These are phyloP conservation scores for Prunella vulgaris DNA, from an alignment of 257 asterid species.

Conservation along the genomic window DNA sequence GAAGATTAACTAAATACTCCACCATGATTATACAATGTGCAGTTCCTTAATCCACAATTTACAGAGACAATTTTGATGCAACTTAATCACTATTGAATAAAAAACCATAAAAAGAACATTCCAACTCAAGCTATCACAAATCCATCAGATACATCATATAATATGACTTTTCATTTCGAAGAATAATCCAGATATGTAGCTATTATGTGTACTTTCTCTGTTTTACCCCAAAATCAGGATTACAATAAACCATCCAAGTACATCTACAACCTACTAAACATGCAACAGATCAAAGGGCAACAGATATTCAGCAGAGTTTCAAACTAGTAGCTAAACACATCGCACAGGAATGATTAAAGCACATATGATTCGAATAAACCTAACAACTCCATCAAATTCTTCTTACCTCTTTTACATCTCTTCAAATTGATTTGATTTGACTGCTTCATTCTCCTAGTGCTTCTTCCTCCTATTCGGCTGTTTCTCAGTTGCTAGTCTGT, in stretches of 20 bases:
- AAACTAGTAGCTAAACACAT: neutral
- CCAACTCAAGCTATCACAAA: neutral
- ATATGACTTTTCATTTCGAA: neutral
- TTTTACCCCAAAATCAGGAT: neutral
- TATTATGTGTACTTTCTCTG: neutral
- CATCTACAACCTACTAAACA: neutral
- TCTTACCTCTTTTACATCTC: conserved; percentile 22
- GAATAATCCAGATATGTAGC: neutral
- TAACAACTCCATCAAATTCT: neutral
- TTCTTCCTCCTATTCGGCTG: conserved; percentile 61
- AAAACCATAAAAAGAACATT: neutral
- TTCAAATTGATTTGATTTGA: conserved; percentile 1
- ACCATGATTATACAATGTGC: neutral
- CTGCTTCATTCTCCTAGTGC: conserved; percentile 31
- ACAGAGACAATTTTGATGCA: neutral
- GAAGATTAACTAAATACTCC: neutral
- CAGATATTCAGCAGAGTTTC: neutral
- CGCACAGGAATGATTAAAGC: neutral
- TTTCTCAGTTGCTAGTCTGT: conserved; percentile 73
- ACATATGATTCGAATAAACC: neutral
- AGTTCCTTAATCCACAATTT: neutral
- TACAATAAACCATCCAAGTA: neutral
- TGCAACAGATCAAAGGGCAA: neutral
- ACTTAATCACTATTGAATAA: neutral
- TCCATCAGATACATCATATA: neutral